Evolutionary conservation across 2,329 filamentous ascomycete genomes (phyloP).

Genomic region (Hypoxylon sp.): DNA sequence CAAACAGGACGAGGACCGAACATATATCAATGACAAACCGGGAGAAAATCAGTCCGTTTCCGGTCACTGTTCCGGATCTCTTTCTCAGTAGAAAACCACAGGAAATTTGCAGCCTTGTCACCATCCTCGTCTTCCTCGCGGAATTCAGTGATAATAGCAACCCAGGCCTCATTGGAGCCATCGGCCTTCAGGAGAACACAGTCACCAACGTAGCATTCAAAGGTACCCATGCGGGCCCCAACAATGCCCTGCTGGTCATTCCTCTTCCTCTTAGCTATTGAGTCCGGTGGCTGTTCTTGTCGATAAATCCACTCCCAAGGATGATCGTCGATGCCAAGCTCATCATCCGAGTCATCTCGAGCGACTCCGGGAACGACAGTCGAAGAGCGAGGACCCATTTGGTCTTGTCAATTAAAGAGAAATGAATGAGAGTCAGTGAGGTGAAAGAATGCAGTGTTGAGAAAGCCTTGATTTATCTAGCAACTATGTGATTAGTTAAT

Average conservation of each 20-base stretch:
- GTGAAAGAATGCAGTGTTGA: neutral
- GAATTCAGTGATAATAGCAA: constrained; percentile 89
- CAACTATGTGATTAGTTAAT: neutral
- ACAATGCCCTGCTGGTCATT: constrained; percentile 71
- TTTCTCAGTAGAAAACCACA: constrained; percentile 95
- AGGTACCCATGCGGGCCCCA: constrained; percentile 85
- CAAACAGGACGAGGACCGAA: constrained; percentile 23
- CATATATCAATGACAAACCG: constrained; percentile 62
- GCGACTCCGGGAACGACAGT: constrained; percentile 70
- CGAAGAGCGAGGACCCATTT: constrained; percentile 41
- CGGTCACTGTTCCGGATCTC: constrained; percentile 88
- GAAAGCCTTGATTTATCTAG: neutral
- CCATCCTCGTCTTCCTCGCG: constrained; percentile 79
- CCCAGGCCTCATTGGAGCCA: constrained; percentile 89
- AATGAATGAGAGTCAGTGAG: neutral
- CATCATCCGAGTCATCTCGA: constrained; percentile 89
- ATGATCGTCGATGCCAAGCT: constrained; percentile 79
- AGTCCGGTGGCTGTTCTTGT: constrained; percentile 12
- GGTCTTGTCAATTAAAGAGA: neutral
- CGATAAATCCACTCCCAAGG: constrained; percentile 87
- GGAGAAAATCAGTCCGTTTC: constrained; percentile 84
- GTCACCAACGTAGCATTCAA: constrained; percentile 86
- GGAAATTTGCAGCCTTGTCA: constrained; percentile 86
- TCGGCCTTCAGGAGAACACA: constrained; percentile 89
- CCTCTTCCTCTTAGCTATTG: constrained; percentile 53